Evolutionary conservation across 306 rosid species (phyloP).

Genomic region (Dicorynia guianensis): DNA sequence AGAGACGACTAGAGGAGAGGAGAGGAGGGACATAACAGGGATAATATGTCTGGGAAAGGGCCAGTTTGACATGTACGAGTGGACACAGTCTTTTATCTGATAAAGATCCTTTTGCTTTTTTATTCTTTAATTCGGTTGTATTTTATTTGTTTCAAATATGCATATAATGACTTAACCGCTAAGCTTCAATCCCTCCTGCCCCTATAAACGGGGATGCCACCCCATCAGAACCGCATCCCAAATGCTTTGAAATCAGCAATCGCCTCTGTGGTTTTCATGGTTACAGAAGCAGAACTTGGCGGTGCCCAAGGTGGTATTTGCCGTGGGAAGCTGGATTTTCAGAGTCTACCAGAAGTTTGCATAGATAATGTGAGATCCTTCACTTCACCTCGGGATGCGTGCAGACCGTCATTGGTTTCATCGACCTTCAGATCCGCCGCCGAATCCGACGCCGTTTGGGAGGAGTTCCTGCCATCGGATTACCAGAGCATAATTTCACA

Average conservation of each 20-base stretch:
- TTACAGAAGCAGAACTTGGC: background rate
- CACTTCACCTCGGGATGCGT: constrained; percentile 72
- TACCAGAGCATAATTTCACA: constrained; percentile 40
- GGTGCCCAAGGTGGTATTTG: background rate
- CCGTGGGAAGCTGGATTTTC: constrained; percentile 33
- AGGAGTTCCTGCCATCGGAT: constrained; percentile 64
- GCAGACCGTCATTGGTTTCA: constrained; percentile 58
- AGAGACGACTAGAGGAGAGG: no score
- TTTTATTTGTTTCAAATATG: background rate
- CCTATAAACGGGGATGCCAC: background rate
- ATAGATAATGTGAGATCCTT: constrained; percentile 67
- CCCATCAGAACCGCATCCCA: background rate
- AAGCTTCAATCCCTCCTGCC: constrained; percentile 27
- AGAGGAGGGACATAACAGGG: no score
- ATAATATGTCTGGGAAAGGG: background rate
- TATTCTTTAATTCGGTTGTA: no score
- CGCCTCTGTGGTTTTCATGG: background rate
- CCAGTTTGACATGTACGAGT: constrained; percentile 7
- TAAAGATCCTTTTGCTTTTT: constrained; percentile 17
- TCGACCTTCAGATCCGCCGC: constrained; percentile 75
- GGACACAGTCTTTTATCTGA: background rate
- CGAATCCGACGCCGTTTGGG: constrained; percentile 81
- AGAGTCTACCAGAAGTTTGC: constrained; percentile 71
- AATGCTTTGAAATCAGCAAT: no score
- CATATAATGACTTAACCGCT: constrained; percentile 37